Evolutionary conservation across 2,329 filamentous ascomycete species (phyloP).

Genomic region (Emmonsiellopsis sp.): DNA sequence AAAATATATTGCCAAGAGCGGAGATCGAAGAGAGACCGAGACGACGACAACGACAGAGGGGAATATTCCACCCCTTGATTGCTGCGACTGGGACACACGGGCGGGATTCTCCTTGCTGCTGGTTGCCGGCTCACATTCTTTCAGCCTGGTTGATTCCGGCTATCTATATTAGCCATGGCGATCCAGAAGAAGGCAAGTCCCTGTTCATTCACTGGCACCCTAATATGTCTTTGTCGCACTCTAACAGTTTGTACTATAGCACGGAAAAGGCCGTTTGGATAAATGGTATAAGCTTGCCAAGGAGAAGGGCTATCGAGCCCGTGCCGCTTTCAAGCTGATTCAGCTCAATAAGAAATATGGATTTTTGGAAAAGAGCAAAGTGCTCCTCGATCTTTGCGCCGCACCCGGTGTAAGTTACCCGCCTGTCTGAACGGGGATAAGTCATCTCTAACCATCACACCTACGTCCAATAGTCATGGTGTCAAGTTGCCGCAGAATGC

Average conservation of each 20-base stretch:
- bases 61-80: background rate
- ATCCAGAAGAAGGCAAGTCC: slow-evolving; percentile 76
- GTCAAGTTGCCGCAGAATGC: slow-evolving; percentile 87
- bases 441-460: background rate
- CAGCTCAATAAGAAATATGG: slow-evolving; percentile 99
- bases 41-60: background rate
- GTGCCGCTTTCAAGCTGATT: slow-evolving; percentile 95
- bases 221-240: slow-evolving; percentile 10
- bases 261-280: slow-evolving; percentile 95
- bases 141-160: background rate
- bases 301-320: slow-evolving; percentile 91
- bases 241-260: slow-evolving; percentile 36
- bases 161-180: slow-evolving; percentile 53
- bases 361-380: slow-evolving; percentile 93
- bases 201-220: slow-evolving; percentile 5
- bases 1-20: background rate
- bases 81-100: background rate
- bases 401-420: slow-evolving; percentile 66
- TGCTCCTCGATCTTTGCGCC: slow-evolving; percentile 92
- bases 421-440: background rate
- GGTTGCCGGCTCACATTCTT: background rate
- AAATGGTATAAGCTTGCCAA: slow-evolving; percentile 99
- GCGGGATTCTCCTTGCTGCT: background rate
- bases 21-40: background rate
- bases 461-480: slow-evolving; percentile 61